Conservation (phyloP, 495 filamentous ascomycete species). For the Hyaloscypha finlandica region DNA sequence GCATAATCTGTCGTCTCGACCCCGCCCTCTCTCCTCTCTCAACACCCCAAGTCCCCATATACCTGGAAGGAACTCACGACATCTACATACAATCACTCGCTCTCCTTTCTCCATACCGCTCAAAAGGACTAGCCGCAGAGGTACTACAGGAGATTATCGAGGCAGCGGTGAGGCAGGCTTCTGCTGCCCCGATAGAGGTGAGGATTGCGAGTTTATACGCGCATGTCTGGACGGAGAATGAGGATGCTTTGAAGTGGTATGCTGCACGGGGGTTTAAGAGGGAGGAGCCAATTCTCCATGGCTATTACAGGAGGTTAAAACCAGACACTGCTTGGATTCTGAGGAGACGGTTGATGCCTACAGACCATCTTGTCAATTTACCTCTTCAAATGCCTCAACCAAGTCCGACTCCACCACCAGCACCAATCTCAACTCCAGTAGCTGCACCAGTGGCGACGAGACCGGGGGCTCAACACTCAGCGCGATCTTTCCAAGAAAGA, state of each 20-base stretch:
- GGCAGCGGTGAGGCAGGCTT: conserved; percentile 35
- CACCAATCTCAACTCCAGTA: not conserved
- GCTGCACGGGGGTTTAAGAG: conserved; percentile 70
- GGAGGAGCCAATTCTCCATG: conserved; percentile 54
- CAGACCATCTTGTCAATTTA: conserved; percentile 25
- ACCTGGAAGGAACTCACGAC: conserved; percentile 25
- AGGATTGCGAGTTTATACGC: conserved; percentile 62
- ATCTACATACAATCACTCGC: conserved; percentile 90
- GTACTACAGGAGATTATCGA: conserved; percentile 62
- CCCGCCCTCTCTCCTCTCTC: conserved; percentile 35
- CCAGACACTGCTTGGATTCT: conserved; percentile 82
- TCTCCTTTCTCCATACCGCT: conserved; percentile 80
- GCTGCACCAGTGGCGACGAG: not conserved
- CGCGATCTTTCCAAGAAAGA: conserved; percentile 50
- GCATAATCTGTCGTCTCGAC: conserved; percentile 82
- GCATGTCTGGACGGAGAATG: conserved; percentile 93
- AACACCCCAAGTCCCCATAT: conserved; percentile 21
- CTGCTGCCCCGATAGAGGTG: not conserved
- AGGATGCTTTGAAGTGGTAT: conserved; percentile 88
- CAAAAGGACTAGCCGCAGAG: conserved; percentile 74
- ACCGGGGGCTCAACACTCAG: conserved; percentile 1
- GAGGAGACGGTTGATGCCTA: conserved; percentile 33
- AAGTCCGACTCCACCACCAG: not conserved
- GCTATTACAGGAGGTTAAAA: conserved; percentile 83
- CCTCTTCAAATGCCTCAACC: not conserved